Evolutionary conservation across 495 filamentous ascomycete genomes (phyloP), one percentile per base, ranked within the genome.

Genomic region (Aspergillus homomorphus): DNA sequence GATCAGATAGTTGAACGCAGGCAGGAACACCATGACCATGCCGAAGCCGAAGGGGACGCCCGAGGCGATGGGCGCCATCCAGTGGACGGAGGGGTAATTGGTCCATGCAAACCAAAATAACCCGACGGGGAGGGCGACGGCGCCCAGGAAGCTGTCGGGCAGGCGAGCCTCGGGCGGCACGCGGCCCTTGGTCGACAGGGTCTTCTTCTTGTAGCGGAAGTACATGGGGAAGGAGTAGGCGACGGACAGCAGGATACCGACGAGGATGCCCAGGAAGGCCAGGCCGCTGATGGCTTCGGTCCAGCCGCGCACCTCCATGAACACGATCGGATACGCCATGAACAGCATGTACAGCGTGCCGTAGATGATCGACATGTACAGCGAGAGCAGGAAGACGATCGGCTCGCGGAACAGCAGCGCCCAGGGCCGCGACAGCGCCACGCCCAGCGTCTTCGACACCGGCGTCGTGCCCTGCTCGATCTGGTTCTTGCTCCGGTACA

Each of bases 311-410:
- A 48, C 45, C 5, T 48, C 45, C 19, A 22, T 22, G 45, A 10
- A 48, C 19, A 48, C 45, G 45, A 48, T 48, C 4, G 45, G 45
- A 12, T 22, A 48, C 4, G 45, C 45, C 0, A 22, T 10, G 45
- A 48, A 48, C 19, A 48, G 24, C 45, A 48, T 48, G 45, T 48
- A 48, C 19, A 48, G 18, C n/a, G 45, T 48, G 10, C 45, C 45
- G 18, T 48, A 48, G 4, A 48, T 22, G 18, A 48, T 48, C 19
- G 45, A 19, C 6, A 48, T 48, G 45, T 48, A 48, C 4, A 48
- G 45, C 4, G 45, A 19, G 45, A 48, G 24, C 19, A 48, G 45
- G 15, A 48, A 22, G 3, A 48, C 45, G 45, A 48, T 48, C 4
- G 45, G 45, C 24, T 48, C 45, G 18, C 45, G 45, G 45, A 48